phyloP scores from a whole-genome alignment of 1,284 basidiomycete genomes.

The Agroathelia rolfsii region DNA sequence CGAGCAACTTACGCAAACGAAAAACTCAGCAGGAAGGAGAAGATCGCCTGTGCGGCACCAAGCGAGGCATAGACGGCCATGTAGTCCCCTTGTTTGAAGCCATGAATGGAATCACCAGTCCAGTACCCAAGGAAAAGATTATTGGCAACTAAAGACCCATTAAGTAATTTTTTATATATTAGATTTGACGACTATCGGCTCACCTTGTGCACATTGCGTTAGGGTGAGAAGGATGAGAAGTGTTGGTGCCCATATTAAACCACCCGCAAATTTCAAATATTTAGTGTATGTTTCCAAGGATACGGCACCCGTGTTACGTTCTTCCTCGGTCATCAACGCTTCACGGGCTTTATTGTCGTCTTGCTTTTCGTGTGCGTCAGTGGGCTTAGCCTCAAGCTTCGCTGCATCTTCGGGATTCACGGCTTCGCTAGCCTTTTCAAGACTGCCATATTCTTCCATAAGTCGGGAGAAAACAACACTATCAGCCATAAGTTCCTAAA shows the following conservation, averaged over 20 bases:
- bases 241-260: conserved; percentile 29
- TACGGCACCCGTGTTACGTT: conserved; percentile 46
- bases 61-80: conserved; percentile 63
- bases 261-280: conserved; percentile 47
- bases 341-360: conserved; percentile 13
- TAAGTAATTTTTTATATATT: too few relatives aligned
- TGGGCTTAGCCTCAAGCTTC: conserved; percentile 8
- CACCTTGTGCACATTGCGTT: conserved; percentile 31
- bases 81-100: conserved; percentile 48
- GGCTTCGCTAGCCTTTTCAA: conserved; percentile 15
- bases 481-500: conserved; percentile 40
- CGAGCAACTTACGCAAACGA: conserved; percentile 21
- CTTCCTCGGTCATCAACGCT: conserved; percentile 43
- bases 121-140: conserved; percentile 31
- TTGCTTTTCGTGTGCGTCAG: conserved; percentile 14
- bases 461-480: conserved; percentile 46
- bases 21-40: conserved; percentile 31
- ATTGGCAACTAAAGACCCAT: conserved; percentile 28
- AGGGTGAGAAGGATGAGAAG: conserved; percentile 29
- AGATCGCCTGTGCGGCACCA: conserved; percentile 34
- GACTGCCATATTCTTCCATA: conserved; percentile 51
- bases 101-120: conserved; percentile 27
- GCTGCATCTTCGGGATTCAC: conserved; percentile 8
- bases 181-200: conserved; percentile 18
- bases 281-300: conserved; percentile 38